These are phyloP conservation scores for Sporothrix protearum DNA, from an alignment of 2,329 filamentous ascomycete species.

Conservation along the genomic window DNA sequence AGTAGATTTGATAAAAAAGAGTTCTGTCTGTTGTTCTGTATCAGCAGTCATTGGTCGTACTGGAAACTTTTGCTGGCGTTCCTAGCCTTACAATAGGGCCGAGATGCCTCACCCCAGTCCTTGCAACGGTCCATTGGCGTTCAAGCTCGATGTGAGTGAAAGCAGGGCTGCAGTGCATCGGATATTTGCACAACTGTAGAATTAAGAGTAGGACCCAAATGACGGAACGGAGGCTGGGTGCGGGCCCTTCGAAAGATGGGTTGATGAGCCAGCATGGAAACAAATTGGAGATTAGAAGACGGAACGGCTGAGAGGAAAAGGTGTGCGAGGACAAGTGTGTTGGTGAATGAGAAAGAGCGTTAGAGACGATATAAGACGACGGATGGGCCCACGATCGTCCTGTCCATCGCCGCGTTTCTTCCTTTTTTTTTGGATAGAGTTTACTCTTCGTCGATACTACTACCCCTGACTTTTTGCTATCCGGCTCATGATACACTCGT, in stretches of 20 bases:
- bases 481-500: not conserved
- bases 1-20: not conserved
- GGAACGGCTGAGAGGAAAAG: not conserved
- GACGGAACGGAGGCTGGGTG: not conserved
- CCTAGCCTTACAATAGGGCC: not conserved
- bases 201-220: too few relatives aligned
- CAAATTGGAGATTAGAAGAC: not conserved
- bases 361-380: constrained; percentile 8
- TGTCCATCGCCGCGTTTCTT: not conserved
- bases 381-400: constrained; percentile 12
- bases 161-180: not conserved
- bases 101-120: not conserved
- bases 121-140: not conserved
- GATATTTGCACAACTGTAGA: not conserved
- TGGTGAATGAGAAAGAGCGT: not conserved
- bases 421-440: not conserved
- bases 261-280: not conserved
- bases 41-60: not conserved
- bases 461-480: not conserved
- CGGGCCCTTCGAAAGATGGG: not conserved
- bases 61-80: not conserved
- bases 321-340: not conserved
- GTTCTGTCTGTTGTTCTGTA: not conserved
- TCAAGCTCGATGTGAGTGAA: not conserved
- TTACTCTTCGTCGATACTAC: not conserved